Conservation (phyloP, 2,329 filamentous ascomycete species). For the Aspergillus fumigatus region DNA sequence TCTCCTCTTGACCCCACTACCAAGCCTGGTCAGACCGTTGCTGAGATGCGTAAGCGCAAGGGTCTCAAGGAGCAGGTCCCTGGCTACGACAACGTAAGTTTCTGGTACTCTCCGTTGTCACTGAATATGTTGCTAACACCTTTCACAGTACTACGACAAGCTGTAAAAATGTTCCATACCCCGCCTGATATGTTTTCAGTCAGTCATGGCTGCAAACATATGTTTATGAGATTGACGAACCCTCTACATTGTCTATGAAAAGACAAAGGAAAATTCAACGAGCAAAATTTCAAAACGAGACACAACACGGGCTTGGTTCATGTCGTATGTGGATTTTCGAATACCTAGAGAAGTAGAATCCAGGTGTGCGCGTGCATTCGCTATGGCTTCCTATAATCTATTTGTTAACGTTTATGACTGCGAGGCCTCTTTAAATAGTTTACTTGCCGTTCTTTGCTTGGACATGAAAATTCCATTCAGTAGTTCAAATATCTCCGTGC, state of each 20-base stretch:
- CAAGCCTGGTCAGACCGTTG: conserved; percentile 79
- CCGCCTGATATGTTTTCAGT: conserved; percentile 39
- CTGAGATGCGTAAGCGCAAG: conserved; percentile 97
- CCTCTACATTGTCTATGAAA: conserved; percentile 32
- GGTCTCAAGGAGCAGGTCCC: conserved; percentile 96
- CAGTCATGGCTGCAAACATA: conserved; percentile 32
- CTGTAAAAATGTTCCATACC: conserved; percentile 61
- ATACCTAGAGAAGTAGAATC: conserved; percentile 30
- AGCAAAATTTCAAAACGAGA: conserved; percentile 26
- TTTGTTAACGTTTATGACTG: conserved; percentile 28
- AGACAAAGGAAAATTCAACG: conserved; percentile 16
- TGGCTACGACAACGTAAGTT: conserved; percentile 89
- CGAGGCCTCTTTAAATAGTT: conserved; percentile 23
- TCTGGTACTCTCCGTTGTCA: not conserved
- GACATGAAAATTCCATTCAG: conserved; percentile 26
- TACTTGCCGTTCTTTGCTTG: conserved; percentile 23
- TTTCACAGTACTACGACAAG: conserved; percentile 91
- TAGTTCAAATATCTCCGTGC: conserved; percentile 8
- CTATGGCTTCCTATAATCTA: conserved; percentile 22
- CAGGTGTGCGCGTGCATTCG: conserved; percentile 24
- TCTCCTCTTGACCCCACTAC: conserved; percentile 77
- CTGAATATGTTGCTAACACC: conserved; percentile 15
- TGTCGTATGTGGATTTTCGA: conserved; percentile 28
- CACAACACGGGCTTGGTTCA: conserved; percentile 22
- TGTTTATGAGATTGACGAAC: conserved; percentile 43